Percentiles rank a stretch among this genome's conserved stretches.
Evolutionary conservation across 2,329 filamentous ascomycete species (phyloP).

Genomic region (Ambrosiella xylebori): DNA sequence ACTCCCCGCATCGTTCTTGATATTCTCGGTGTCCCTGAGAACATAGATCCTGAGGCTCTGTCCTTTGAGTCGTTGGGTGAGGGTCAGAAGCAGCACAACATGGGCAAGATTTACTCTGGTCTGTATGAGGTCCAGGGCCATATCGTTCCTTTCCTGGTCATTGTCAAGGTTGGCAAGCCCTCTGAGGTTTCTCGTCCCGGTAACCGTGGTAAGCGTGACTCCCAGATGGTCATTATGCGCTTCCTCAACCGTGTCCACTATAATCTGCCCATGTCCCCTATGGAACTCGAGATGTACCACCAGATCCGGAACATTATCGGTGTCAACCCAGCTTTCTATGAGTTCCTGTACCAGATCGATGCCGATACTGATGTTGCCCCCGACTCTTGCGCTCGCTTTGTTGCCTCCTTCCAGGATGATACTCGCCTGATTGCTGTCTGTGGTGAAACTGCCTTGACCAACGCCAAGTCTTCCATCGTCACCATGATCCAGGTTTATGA

Average conservation of each 20-base stretch:
- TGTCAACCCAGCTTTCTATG: slow-evolving; percentile 96
- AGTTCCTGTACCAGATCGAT: slow-evolving; percentile 91
- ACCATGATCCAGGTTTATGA: slow-evolving; percentile 99
- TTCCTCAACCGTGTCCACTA: slow-evolving; percentile 99
- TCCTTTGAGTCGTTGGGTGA: slow-evolving; percentile 95
- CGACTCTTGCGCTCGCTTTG: slow-evolving; percentile 82
- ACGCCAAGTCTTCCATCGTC: slow-evolving; percentile 80
- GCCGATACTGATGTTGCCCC: slow-evolving; percentile 86
- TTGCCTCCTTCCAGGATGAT: slow-evolving; percentile 78
- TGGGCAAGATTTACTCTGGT: slow-evolving; percentile 97
- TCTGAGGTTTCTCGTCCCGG: slow-evolving; percentile 88
- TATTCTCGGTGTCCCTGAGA: slow-evolving; percentile 86
- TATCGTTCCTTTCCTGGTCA: slow-evolving; percentile 90
- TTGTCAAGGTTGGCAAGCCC: slow-evolving; percentile 96
- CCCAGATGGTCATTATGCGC: slow-evolving; percentile 95
- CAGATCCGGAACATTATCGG: slow-evolving; percentile 98
- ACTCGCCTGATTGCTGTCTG: slow-evolving; percentile 87
- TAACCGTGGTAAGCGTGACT: slow-evolving; percentile 98
- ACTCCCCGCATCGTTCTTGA: slow-evolving; percentile 93
- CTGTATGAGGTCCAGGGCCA: slow-evolving; percentile 95
- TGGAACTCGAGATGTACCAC: slow-evolving; percentile 96
- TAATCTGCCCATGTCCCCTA: slow-evolving; percentile 85
- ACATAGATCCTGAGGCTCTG: slow-evolving; percentile 82
- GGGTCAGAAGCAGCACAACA: slow-evolving; percentile 95
- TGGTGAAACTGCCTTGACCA: slow-evolving; percentile 84